These are phyloP conservation scores for Penium margaritaceum DNA, from an alignment of 139 green algal genomes.

Conservation along the genomic window DNA sequence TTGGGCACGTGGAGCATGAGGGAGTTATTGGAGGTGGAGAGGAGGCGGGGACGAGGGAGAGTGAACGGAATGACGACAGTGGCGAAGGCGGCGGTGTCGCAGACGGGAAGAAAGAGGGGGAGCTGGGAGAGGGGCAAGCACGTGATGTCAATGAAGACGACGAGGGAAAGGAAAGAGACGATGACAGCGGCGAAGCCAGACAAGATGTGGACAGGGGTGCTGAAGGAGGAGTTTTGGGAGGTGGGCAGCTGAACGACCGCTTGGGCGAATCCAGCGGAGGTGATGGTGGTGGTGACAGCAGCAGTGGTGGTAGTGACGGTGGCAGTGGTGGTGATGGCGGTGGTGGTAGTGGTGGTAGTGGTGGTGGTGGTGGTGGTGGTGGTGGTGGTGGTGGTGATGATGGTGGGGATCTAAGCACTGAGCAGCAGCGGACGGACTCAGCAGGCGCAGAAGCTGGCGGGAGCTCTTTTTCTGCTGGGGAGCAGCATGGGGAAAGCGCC, in stretches of 20 bases:
- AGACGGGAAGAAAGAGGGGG: not conserved
- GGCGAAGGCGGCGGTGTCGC: too few species aligned
- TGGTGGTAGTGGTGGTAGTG: not conserved
- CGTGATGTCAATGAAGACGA: too few species aligned
- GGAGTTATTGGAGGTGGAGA: not conserved
- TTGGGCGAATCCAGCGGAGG: too few species aligned
- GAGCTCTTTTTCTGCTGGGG: not conserved
- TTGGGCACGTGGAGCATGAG: not conserved
- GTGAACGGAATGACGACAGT: too few species aligned
- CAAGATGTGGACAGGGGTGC: too few species aligned
- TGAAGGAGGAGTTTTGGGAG: too few species aligned
- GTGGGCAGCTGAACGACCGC: too few species aligned
- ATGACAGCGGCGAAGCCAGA: too few species aligned
- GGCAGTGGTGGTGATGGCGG: not conserved
- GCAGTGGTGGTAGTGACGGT: not conserved
- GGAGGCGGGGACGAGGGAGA: not conserved
- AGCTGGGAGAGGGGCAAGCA: too few species aligned
- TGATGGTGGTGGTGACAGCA: too few species aligned
- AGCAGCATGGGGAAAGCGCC: not conserved
- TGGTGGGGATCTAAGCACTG: not conserved
- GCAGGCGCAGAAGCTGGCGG: not conserved
- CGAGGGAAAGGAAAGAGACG: too few species aligned
- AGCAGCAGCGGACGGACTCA: not conserved
- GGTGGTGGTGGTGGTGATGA: not conserved
- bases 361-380: not conserved